phyloP scores from a whole-genome alignment of 495 filamentous ascomycete species.

The Talaromyces liani region DNA sequence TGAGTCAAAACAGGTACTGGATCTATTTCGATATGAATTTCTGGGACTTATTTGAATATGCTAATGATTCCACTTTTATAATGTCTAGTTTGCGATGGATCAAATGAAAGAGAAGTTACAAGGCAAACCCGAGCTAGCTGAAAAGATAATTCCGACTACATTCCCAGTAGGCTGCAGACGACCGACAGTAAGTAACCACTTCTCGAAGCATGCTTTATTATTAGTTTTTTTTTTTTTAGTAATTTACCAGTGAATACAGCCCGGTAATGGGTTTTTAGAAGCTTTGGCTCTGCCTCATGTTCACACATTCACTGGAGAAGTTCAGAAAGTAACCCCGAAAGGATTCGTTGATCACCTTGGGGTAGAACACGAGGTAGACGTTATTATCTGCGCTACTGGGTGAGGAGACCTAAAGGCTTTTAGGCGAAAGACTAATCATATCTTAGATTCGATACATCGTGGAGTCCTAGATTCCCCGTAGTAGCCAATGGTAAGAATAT shows the following conservation, averaged over 20 bases:
- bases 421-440: background rate
- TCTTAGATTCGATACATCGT: slow-evolving; percentile 7
- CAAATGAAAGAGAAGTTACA: slow-evolving; percentile 24
- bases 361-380: slow-evolving; percentile 42
- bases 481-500: background rate
- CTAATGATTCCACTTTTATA: background rate
- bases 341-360: slow-evolving; percentile 50
- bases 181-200: slow-evolving; percentile 2
- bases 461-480: slow-evolving; percentile 6
- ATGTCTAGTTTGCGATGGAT: slow-evolving; percentile 1
- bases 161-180: slow-evolving; percentile 1
- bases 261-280: slow-evolving; percentile 66
- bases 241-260: slow-evolving; percentile 14
- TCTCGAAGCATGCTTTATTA: background rate
- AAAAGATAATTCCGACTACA: slow-evolving; percentile 6
- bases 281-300: slow-evolving; percentile 57
- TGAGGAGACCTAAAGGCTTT: background rate
- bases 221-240: background rate
- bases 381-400: slow-evolving; percentile 63
- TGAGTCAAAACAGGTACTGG: slow-evolving; percentile 12
- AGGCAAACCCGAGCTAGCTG: slow-evolving; percentile 13
- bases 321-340: slow-evolving; percentile 47
- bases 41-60: background rate
- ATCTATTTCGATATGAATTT: background rate
- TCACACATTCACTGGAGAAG: slow-evolving; percentile 47